Evolutionary conservation across 2,329 filamentous ascomycete genomes (phyloP).

Genomic region (Didymella segeticola): DNA sequence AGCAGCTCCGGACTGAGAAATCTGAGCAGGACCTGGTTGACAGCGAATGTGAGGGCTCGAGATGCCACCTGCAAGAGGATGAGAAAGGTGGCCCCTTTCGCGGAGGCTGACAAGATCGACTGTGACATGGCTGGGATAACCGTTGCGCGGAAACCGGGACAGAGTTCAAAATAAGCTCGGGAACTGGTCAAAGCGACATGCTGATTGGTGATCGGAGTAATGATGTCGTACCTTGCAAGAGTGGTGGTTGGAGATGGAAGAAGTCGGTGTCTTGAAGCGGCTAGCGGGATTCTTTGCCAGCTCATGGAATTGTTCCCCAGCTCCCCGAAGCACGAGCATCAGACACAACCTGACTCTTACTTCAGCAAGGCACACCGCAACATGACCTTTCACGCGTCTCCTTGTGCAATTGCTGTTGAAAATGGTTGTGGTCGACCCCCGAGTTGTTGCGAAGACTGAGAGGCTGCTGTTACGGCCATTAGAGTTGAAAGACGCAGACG

Average conservation of each 20-base stretch:
- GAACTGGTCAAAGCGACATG: conserved; percentile 25
- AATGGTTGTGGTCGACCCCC: conserved; percentile 46
- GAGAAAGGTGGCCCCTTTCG: conserved; percentile 81
- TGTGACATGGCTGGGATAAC: conserved; percentile 34
- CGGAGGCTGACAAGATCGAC: conserved; percentile 54
- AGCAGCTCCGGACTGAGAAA: conserved; percentile 85
- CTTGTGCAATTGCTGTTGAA: conserved; percentile 16
- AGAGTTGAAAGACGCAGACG: conserved; percentile 57
- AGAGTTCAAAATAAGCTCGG: conserved; percentile 18
- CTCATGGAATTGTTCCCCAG: conserved; percentile 13
- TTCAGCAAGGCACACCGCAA: conserved; percentile 31
- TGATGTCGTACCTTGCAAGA: conserved; percentile 24
- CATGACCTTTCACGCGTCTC: conserved; percentile 25
- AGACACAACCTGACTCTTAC: conserved; percentile 20
- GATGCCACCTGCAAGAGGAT: conserved; percentile 88
- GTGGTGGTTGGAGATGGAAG: conserved; percentile 29
- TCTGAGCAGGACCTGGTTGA: conserved; percentile 90
- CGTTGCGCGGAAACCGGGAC: conserved; percentile 5
- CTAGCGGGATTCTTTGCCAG: conserved; percentile 26
- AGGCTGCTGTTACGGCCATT: conserved; percentile 64
- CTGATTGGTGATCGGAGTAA: conserved; percentile 27
- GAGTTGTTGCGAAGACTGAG: conserved; percentile 51
- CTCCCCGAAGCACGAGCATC: conserved; percentile 27
- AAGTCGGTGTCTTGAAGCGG: conserved; percentile 28
- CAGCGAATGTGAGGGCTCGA: conserved; percentile 85